Evolutionary conservation across 257 asterid species (phyloP).

Genomic region (Nicotiana undulata): DNA sequence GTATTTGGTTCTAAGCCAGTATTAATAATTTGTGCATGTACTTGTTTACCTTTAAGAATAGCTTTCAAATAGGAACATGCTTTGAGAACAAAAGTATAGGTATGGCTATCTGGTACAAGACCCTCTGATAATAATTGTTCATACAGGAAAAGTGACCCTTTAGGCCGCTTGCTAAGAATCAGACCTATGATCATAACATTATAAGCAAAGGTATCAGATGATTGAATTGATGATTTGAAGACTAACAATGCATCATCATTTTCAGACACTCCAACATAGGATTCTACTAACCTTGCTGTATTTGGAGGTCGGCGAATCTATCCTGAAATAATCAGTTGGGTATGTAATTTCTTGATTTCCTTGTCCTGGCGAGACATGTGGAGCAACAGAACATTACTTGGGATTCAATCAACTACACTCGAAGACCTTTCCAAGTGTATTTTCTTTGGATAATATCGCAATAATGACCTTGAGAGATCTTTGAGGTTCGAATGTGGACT

Average conservation of each 20-base stretch:
- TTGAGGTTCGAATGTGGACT: too few species aligned
- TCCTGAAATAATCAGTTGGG: constrained; percentile 24
- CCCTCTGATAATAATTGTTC: too few species aligned
- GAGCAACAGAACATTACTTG: not conserved
- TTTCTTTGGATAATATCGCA: too few species aligned
- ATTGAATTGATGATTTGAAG: constrained; percentile 7
- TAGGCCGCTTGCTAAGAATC: constrained; percentile 1
- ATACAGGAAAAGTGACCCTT: too few species aligned
- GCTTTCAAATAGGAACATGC: too few species aligned
- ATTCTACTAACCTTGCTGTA: constrained; percentile 16
- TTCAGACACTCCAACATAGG: constrained; percentile 13
- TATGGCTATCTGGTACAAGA: too few species aligned
- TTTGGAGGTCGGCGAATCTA: constrained; percentile 8
- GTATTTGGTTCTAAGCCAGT: too few species aligned
- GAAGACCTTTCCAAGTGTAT: too few species aligned
- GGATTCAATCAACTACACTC: not conserved
- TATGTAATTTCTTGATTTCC: constrained; percentile 20
- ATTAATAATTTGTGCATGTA: too few species aligned
- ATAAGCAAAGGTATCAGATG: constrained; percentile 20
- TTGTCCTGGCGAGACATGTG: constrained; percentile 10
- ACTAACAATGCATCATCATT: constrained; percentile 8
- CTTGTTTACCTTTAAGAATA: too few species aligned
- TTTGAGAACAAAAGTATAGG: too few species aligned
- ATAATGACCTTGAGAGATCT: too few species aligned
- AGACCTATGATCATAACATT: constrained; percentile 24